These are phyloP conservation scores for Tieghemostelium lacteum DNA, from an alignment of 78 protist genomes.

Conservation along the genomic window DNA sequence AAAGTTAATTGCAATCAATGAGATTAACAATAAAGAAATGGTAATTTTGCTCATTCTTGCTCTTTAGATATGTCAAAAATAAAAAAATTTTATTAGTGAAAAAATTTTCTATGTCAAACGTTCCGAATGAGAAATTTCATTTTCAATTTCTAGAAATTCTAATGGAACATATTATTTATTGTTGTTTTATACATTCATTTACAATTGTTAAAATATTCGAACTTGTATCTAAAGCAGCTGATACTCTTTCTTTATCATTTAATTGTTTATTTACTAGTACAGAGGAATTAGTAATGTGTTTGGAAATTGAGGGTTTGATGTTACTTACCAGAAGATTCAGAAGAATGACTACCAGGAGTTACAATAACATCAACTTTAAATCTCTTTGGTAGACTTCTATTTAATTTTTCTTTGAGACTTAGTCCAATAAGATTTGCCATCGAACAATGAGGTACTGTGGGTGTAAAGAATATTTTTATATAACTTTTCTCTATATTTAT, in stretches of 20 bases:
- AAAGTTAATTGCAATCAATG: no score
- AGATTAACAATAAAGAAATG: no score
- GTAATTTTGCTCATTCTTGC: no score
- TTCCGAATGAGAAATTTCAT: no score
- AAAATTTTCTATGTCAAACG: no score
- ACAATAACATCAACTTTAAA: slow-evolving; percentile 86
- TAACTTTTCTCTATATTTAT: slow-evolving; percentile 60
- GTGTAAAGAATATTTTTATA: slow-evolving; percentile 87
- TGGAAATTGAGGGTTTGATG: no score
- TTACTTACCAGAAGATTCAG: slow-evolving; percentile 45
- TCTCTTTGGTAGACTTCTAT: slow-evolving; percentile 85
- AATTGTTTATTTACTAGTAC: slow-evolving; percentile 92
- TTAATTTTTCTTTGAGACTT: slow-evolving; percentile 90
- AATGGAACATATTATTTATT: no score
- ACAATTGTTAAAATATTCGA: slow-evolving; percentile 71
- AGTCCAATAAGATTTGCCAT: slow-evolving; percentile 96
- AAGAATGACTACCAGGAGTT: slow-evolving; percentile 74
- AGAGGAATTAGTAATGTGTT: neutral
- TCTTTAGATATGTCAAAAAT: no score
- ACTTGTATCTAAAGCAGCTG: slow-evolving; percentile 89
- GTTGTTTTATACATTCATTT: slow-evolving; percentile 52
- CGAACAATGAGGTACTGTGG: slow-evolving; percentile 95
- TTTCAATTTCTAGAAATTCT: no score
- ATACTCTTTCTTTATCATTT: slow-evolving; percentile 94
- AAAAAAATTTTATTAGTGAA: no score